Evolutionary conservation across 2,329 filamentous ascomycete species (phyloP), one percentile per base, ranked within the genome.

Genomic region (Clonostachys sp.): DNA sequence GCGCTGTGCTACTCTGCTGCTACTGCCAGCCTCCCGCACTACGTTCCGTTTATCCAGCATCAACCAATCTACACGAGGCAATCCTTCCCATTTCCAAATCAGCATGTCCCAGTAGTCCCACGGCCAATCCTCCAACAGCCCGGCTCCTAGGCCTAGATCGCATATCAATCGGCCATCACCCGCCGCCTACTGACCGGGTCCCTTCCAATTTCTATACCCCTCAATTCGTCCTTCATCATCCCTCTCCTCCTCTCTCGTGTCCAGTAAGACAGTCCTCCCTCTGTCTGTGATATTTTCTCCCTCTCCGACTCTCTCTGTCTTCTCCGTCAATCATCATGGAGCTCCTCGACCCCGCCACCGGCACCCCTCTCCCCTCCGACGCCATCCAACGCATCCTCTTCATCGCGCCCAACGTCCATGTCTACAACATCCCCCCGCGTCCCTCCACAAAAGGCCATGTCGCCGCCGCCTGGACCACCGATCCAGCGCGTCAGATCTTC

Each of bases 381-480:
- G 86, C 89, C 57, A 92, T 95, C 68, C 88, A 94, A 68, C 85
- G 89, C 64, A 75, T 94, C 62, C 85, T 95, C 64, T 91, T 89
- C 78, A 73, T 91, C 64, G 81, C 84, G 53, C 72, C 77, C 58
- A 74, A 78, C 54, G 86, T 94, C 53, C 89, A 95, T 72, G 80
- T 95, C 73, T 96, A 95, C 77, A 83, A 86, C 61, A 91, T 95
- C 64, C 90, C 90, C 16, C 89, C 90, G 20, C 74, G 91, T 49
- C 77, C 84, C 41, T 86, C 85, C 16, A 89, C 83, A 57, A 86
- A 87, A 64, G 90, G 90, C 64, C 87, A 95, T 74, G 79, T 78
- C 35, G 90, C 91, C 50, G 77, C 84, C 12, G 71, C 78, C 53
- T 96, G 90, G 90, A 95, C 89, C 30, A 73, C 75, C 42, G 78